phyloP scores from a whole-genome alignment of 495 filamentous ascomycete species.

The Talaromyces wortmannii region DNA sequence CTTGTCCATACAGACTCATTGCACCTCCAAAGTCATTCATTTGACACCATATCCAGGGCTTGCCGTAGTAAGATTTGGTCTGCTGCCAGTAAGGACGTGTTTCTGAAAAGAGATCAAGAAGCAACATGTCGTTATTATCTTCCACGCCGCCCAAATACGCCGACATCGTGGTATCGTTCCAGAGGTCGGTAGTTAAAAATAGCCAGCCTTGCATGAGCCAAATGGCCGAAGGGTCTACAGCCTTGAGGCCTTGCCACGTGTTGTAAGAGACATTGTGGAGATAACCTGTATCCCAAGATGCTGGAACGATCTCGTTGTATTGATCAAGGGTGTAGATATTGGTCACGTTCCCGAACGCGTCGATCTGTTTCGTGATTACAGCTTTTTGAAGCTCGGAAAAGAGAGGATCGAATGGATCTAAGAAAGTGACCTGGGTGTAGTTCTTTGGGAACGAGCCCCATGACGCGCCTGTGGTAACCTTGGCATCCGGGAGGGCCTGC shows the following conservation, averaged over 20 bases:
- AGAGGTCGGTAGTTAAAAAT: conserved; percentile 39
- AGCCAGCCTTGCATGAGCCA: conserved; percentile 53
- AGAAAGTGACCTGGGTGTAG: conserved; percentile 41
- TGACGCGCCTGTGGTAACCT: conserved; percentile 34
- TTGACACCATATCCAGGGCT: conserved; percentile 47
- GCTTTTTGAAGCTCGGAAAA: conserved; percentile 35
- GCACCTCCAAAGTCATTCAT: conserved; percentile 43
- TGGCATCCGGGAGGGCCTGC: conserved; percentile 31
- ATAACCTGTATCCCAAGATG: conserved; percentile 36
- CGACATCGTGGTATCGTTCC: conserved; percentile 38
- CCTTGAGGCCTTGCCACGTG: conserved; percentile 37
- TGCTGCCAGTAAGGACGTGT: conserved; percentile 43
- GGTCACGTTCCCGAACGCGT: conserved; percentile 40
- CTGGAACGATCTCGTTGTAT: conserved; percentile 45
- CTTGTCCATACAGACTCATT: conserved; percentile 43
- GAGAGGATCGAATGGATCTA: conserved; percentile 39
- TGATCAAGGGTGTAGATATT: conserved; percentile 46
- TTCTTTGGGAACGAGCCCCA: conserved; percentile 33
- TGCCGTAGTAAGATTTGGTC: conserved; percentile 42
- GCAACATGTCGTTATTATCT: conserved; percentile 38
- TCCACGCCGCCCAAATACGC: conserved; percentile 42
- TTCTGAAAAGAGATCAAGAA: conserved; percentile 46
- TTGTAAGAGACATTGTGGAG: conserved; percentile 35
- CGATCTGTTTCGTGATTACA: conserved; percentile 41
- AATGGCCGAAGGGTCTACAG: conserved; percentile 37